Evolutionary conservation across 2,329 filamentous ascomycete species (phyloP), one percentile per base, ranked within the genome.

Genomic region (Davidsoniella virescens): DNA sequence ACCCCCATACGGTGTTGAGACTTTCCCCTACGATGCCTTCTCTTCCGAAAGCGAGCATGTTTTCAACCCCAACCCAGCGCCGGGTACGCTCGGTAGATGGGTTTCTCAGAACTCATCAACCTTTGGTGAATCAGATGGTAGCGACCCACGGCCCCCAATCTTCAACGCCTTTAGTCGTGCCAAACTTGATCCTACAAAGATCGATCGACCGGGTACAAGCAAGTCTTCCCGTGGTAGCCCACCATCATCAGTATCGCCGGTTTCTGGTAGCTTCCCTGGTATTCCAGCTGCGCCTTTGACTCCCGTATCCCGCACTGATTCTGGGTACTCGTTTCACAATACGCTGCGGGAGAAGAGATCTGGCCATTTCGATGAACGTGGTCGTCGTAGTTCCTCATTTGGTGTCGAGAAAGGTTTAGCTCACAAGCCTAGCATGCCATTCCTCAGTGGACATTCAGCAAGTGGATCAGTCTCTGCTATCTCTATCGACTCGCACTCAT

Each of bases 261-360:
- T 84, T 1, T 94, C 86, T 2, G 75, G 75, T 33, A 78, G 76
- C 57, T 94, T 94, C 61, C 83, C 86, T 7, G 76, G 80, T 0
- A 69, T 86, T 64, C 82, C 84, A 3, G 38, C 51, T 4, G 47
- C 51, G 9, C 51, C 51, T n/a, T 75, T 75, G 2, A 90, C 85
- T 2, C 82, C 85, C 0, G 76, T 84, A n/a, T 94, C 87, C 5
- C 76, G 87, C 14, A 93, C 83, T 59, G 92, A 98, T 61, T 95
- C 90, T 4, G 90, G 87, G 1, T 93, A 92, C 63, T 84, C 86
- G 36, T 70, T 94, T 51, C 82, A 88, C 55, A 79, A 84, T 16
- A 94, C 86, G 4, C 70, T 98, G 52, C 80, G 87, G 29, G 92
- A 96, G 66, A 98, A 96, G 69, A 78, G 90, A 47, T 96, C 92